These are phyloP conservation scores for Umbelopsis sp. DNA, from an alignment of 371 early-diverging fungal genomes.

Conservation along the genomic window DNA sequence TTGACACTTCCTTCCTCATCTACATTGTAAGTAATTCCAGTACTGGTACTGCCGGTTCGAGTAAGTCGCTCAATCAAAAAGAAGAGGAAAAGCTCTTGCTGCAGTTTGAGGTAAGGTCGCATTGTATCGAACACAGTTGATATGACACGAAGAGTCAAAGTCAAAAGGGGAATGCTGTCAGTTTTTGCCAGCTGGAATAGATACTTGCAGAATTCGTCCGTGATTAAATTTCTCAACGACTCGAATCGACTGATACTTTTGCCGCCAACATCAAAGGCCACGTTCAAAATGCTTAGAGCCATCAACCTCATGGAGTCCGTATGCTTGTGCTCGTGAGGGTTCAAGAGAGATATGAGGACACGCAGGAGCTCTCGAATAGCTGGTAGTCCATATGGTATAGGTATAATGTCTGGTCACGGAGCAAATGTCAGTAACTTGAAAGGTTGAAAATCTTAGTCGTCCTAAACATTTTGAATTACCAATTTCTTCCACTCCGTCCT, in stretches of 20 bases:
- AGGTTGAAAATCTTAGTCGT: background rate
- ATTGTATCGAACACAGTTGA: conserved; percentile 76
- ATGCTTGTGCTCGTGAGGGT: conserved; percentile 89
- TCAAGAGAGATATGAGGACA: conserved; percentile 86
- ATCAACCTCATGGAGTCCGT: conserved; percentile 92
- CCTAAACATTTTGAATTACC: background rate
- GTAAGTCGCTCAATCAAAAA: conserved; percentile 73
- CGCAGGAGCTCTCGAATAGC: conserved; percentile 88
- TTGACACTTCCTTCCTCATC: conserved; percentile 47
- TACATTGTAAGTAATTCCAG: conserved; percentile 34
- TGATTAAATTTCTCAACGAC: conserved; percentile 68
- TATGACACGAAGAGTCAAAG: conserved; percentile 68
- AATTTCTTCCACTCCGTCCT: conserved; percentile 11
- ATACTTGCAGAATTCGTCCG: conserved; percentile 86
- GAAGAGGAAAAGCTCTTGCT: conserved; percentile 80
- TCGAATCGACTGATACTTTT: conserved; percentile 74
- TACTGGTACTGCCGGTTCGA: conserved; percentile 45
- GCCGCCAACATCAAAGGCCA: conserved; percentile 87
- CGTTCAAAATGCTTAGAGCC: conserved; percentile 79
- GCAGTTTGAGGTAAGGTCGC: conserved; percentile 70
- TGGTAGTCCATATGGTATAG: conserved; percentile 77
- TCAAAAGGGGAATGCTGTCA: conserved; percentile 63
- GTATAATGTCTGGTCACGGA: conserved; percentile 20
- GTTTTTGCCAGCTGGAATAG: conserved; percentile 79
- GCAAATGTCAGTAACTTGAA: background rate